Evolutionary conservation across 495 filamentous ascomycete genomes (phyloP).

Genomic region (Talaromyces wortmannii): DNA sequence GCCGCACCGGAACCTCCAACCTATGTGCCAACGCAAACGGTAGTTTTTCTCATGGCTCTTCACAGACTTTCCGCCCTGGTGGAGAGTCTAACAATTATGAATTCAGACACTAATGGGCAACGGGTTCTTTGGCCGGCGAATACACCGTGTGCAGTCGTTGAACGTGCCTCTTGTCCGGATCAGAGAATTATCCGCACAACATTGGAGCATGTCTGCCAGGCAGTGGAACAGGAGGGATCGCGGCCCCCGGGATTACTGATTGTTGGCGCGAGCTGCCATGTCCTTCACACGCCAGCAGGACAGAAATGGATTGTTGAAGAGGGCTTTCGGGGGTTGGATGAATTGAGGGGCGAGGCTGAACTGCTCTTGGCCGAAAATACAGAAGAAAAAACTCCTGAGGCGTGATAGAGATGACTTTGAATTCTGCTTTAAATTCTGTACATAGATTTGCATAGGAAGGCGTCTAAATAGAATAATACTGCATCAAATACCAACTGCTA

Average conservation of each 20-base stretch:
- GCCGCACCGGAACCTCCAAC: slow-evolving; percentile 71
- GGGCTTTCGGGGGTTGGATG: slow-evolving; percentile 65
- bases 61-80: slow-evolving; percentile 75
- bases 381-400: background rate
- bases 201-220: slow-evolving; percentile 66
- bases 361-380: slow-evolving; percentile 1
- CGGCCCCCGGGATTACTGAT: slow-evolving; percentile 87
- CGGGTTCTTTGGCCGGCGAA: slow-evolving; percentile 38
- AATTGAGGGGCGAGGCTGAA: slow-evolving; percentile 20
- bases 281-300: slow-evolving; percentile 48
- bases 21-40: slow-evolving; percentile 69
- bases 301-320: slow-evolving; percentile 84
- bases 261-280: slow-evolving; percentile 79
- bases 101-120: slow-evolving; percentile 10
- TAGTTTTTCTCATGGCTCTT: slow-evolving; percentile 94
- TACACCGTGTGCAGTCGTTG: slow-evolving; percentile 87
- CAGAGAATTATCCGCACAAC: slow-evolving; percentile 89
- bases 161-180: slow-evolving; percentile 90
- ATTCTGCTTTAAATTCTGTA: slow-evolving; percentile 1
- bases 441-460: slow-evolving; percentile 4
- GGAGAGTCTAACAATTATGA: slow-evolving; percentile 44
- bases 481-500: background rate
- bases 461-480: slow-evolving; percentile 1
- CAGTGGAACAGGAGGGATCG: slow-evolving; percentile 84
- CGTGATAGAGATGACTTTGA: background rate